Conservation (phyloP, 1,139 yeast species). For the Pichia terricola region DNA sequence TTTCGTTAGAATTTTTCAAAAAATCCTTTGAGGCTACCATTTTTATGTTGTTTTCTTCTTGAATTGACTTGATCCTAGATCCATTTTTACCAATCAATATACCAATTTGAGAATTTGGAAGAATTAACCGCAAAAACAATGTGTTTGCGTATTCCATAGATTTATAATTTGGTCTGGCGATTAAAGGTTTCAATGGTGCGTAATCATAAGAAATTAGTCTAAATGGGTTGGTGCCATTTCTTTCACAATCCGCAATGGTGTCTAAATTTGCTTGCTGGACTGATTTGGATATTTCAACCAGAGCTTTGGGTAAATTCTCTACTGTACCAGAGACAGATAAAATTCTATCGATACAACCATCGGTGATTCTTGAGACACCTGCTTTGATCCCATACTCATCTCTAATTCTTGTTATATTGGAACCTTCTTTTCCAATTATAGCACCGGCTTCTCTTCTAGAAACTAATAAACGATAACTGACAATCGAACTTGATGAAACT, state of each 20-base stretch:
- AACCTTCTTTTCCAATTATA: constrained; percentile 81
- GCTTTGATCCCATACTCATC: constrained; percentile 77
- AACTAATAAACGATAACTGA: constrained; percentile 60
- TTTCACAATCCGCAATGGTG: constrained; percentile 15
- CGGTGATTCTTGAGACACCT: constrained; percentile 75
- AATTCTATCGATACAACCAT: constrained; percentile 79
- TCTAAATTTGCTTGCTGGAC: constrained; percentile 32
- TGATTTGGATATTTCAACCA: constrained; percentile 63
- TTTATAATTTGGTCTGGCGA: constrained; percentile 37
- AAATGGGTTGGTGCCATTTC: constrained; percentile 20
- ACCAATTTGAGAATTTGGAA: constrained; percentile 87
- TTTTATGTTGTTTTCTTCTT: constrained; percentile 58
- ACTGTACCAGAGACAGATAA: constrained; percentile 75
- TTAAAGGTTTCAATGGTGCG: constrained; percentile 54
- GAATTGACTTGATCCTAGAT: constrained; percentile 69
- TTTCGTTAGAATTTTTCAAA: constrained; percentile 75
- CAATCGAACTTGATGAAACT: constrained; percentile 27
- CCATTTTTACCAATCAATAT: constrained; percentile 86
- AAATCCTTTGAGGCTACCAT: constrained; percentile 86
- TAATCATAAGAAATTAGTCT: constrained; percentile 35
- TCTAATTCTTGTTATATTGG: constrained; percentile 68
- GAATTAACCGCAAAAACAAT: constrained; percentile 57
- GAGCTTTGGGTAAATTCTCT: constrained; percentile 63
- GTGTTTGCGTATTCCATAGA: constrained; percentile 32
- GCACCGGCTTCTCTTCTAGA: constrained; percentile 88